These are phyloP conservation scores for Solanum pinnatisectum DNA, from an alignment of 257 asterid genomes.

Conservation along the genomic window DNA sequence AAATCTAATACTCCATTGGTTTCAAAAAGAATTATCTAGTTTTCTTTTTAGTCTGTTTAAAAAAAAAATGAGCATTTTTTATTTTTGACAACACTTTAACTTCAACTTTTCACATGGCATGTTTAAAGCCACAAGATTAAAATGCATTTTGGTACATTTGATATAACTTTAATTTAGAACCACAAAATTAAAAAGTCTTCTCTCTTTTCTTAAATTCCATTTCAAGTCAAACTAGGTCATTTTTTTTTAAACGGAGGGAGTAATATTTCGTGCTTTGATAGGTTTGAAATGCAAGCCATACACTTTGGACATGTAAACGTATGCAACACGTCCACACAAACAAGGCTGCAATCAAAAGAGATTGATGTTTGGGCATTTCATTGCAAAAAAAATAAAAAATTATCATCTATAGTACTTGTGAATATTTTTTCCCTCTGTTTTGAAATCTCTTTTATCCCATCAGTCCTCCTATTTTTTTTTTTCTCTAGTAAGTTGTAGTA, in stretches of 20 bases:
- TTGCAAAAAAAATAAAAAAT: neutral
- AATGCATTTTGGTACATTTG: too few species aligned
- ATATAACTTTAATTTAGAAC: too few species aligned
- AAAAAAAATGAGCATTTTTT: too few species aligned
- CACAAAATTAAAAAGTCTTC: too few species aligned
- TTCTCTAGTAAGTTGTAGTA: neutral
- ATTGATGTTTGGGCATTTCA: neutral
- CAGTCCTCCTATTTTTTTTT: neutral
- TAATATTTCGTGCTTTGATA: neutral
- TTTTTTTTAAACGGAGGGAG: too few species aligned
- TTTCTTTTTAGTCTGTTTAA: too few species aligned
- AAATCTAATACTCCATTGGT: neutral
- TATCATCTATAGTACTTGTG: neutral
- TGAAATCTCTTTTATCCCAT: neutral
- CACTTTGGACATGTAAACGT: neutral
- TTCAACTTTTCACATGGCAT: too few species aligned
- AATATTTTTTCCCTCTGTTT: neutral
- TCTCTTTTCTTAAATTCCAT: too few species aligned
- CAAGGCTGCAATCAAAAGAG: neutral
- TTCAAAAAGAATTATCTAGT: fast-evolving
- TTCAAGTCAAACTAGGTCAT: too few species aligned
- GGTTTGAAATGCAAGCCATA: neutral
- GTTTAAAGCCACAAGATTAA: too few species aligned
- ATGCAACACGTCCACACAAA: neutral
- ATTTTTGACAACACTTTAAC: too few species aligned